Conservation (phyloP, 495 filamentous ascomycete species). For the Tuber magnatum region DNA sequence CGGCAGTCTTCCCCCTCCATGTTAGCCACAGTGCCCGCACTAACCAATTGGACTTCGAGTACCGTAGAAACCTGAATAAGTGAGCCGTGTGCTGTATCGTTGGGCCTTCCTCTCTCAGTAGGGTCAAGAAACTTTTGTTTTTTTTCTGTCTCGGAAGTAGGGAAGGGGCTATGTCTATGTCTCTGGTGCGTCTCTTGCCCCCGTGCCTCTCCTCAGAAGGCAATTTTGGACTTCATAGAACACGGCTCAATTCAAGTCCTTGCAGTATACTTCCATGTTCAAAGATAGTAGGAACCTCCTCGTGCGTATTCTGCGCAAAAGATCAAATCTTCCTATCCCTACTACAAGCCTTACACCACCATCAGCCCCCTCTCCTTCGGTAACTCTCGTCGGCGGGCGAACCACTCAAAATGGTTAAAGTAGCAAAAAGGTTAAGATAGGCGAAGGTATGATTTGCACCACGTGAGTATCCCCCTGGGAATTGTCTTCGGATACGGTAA, state of each 20-base stretch:
- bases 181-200: too few species aligned
- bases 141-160: too few species aligned
- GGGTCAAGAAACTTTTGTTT: too few species aligned
- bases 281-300: neutral
- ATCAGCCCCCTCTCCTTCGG: neutral
- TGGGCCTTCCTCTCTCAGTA: too few species aligned
- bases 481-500: neutral
- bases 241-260: too few species aligned
- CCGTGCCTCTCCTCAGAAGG: too few species aligned
- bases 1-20: neutral
- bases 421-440: neutral
- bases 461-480: neutral
- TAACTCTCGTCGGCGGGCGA: neutral
- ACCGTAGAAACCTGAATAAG: too few species aligned
- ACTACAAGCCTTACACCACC: neutral
- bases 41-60: neutral
- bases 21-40: neutral
- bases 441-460: neutral
- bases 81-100: too few species aligned
- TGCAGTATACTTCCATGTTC: too few species aligned
- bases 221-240: too few species aligned
- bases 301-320: neutral
- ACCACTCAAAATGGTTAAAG: neutral
- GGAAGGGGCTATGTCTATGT: too few species aligned
- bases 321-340: neutral